Evolutionary conservation across 768 basidiomycete species (phyloP), one percentile per base, ranked within the genome.

Genomic region (Tylopilus sp.): DNA sequence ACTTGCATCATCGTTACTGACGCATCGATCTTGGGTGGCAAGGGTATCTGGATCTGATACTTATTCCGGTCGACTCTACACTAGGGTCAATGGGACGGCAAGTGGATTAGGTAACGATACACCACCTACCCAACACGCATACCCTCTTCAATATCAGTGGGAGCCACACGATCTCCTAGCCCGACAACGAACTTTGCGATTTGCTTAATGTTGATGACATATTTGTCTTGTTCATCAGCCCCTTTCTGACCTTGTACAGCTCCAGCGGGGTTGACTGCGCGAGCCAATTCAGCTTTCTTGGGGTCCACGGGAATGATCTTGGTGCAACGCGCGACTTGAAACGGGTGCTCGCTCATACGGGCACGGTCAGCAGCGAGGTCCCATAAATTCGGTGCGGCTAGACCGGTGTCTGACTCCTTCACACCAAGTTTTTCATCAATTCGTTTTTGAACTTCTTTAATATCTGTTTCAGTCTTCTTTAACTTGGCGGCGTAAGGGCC

Each of bases 1-100:
- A 98, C 95, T 71, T 95, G 92, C 97, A 99, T 99, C 95, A 98
- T 98, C 12, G 97, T 98, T 1, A 99, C 97, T 0, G 94, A 95
- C 4, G 97, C 92, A 68, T 99, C 97, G 58, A 99, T 99, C 76
- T 98, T 98, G 21, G 97, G 95, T 35, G 97, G 97, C 11, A 98
- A 72, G 21, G 97, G 97, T 57, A 99, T 98, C 74, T 98, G 93
- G 54, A 99, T 98, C 69, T 98, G 95, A 69, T 99, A 99, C 71
- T 98, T 90, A 61, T 88, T 90, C 44, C 94, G 84, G 71, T 95
- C 94, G 46, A 98, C 95, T 40, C 94, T 97, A 59, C 12, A 59
- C 13, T 35, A 21, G 44, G 50, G 58, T 44, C 15, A 46, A 50
- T 17, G 33, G 30, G 33, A 58, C 50, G 46, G 6, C 40, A 39